Evolutionary conservation across 1,284 basidiomycete genomes (phyloP).

Genomic region (Neonothopanus nambi): DNA sequence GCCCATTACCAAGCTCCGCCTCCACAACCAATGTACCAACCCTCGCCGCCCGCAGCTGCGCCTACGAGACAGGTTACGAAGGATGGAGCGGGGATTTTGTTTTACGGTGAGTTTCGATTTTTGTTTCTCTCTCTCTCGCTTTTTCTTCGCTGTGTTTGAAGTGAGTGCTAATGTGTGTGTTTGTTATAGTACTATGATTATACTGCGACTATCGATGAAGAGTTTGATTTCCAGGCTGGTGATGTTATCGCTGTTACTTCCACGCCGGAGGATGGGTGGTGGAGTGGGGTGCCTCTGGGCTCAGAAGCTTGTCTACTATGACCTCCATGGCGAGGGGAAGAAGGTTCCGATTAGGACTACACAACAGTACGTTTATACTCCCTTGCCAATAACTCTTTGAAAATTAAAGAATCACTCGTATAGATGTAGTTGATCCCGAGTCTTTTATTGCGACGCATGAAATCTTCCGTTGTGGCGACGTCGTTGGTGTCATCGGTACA

Average conservation of each 20-base stretch:
- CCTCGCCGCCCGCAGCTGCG: conserved; percentile 47
- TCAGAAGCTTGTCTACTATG: conserved; percentile 94
- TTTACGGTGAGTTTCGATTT: conserved; percentile 19
- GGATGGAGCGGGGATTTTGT: background rate
- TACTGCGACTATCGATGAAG: conserved; percentile 82
- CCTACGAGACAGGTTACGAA: background rate
- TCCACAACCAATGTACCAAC: conserved; percentile 39
- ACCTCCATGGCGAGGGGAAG: conserved; percentile 89
- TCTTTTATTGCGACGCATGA: conserved; percentile 80
- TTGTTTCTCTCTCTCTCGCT: background rate
- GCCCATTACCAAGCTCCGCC: background rate
- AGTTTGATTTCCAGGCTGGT: conserved; percentile 89
- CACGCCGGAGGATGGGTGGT: conserved; percentile 71
- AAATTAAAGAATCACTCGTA: conserved; percentile 26
- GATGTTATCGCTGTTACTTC: conserved; percentile 93
- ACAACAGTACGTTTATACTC: conserved; percentile 63
- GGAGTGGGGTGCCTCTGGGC: conserved; percentile 77
- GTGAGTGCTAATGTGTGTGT: background rate
- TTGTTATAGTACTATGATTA: conserved; percentile 50
- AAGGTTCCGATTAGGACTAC: conserved; percentile 97
- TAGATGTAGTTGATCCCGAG: conserved; percentile 71
- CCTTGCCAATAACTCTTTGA: conserved; percentile 5
- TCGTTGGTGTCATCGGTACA: conserved; percentile 89
- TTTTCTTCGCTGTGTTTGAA: background rate
- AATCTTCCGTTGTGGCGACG: conserved; percentile 92